Evolutionary conservation across 305 asterid species (phyloP).

Genomic region (Fraxinus nigra): DNA sequence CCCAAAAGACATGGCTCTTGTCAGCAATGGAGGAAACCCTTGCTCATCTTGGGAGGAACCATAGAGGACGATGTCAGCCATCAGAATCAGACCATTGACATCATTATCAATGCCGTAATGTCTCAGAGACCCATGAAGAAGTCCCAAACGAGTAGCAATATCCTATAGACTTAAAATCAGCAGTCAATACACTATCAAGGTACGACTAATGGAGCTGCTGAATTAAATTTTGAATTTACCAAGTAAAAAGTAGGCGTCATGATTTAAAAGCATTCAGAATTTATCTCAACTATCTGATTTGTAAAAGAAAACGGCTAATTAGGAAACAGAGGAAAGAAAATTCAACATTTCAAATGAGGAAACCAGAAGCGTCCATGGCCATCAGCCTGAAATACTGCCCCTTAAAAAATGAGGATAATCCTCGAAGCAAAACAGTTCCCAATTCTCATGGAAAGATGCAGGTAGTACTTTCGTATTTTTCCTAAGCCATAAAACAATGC

Average conservation of each 20-base stretch:
- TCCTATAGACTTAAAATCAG: conserved; percentile 45
- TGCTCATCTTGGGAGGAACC: conserved; percentile 90
- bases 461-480: conserved; percentile 2
- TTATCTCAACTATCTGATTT: conserved; percentile 18
- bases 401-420: background rate
- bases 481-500: conserved; percentile 15
- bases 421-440: background rate
- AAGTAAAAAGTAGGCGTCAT: conserved; percentile 12
- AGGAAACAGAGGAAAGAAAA: conserved; percentile 8
- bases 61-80: conserved; percentile 85
- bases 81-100: conserved; percentile 68
- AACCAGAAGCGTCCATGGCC: conserved; percentile 8
- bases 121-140: conserved; percentile 66
- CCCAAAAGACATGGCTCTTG: conserved; percentile 91
- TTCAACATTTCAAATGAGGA: background rate
- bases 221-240: background rate
- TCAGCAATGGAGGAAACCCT: conserved; percentile 80
- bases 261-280: conserved; percentile 9
- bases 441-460: conserved; percentile 14
- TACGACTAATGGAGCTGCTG: conserved; percentile 11
- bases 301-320: conserved; percentile 9
- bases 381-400: background rate
- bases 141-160: conserved; percentile 65
- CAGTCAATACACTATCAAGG: conserved; percentile 22
- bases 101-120: conserved; percentile 72